Evolutionary conservation across 371 early-diverging fungal genomes (phyloP), one percentile per base, ranked within the genome.

Genomic region (Rhizomucor miehei): DNA sequence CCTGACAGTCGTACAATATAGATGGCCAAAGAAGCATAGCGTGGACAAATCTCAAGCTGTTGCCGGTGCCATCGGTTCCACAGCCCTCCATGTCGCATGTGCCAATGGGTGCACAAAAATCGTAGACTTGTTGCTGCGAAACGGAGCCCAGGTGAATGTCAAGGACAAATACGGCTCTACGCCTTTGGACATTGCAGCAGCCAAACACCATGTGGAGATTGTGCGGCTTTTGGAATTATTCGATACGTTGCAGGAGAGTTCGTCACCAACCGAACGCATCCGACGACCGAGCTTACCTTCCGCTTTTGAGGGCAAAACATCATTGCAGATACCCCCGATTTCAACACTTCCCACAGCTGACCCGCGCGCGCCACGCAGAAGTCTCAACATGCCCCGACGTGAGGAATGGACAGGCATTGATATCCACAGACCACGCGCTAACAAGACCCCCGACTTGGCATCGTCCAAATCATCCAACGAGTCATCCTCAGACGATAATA

Each of bases 21-120:
- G 69, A 44, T 65, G 66, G 67, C 59, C 67, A 21, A 66, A 63
- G 45, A 68, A 64, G 36, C 68, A 64, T 19, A 64, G 64, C 25
- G 54, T 56, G 17, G 68, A 68, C 45, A 61, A 63, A 53, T 60
- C 68, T 11, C 57, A 66, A 48, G 71, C 65, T 2, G 71, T 67
- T 10, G 67, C 71, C 36, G 78, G 78, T 2, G 78, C 81, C 17
- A 82, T 70, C 50, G 88, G 88, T 9, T 85, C 85, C 16, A 88
- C 89, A 2, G 84, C 89, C 6, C 58, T 89, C 17, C 89, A 89
- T 60, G 85, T 86, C 67, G 89, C 89, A 6, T 84, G 85, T 48
- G 89, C 89, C 14, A 86, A 86, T 57, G 82, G 84, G 13, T 83
- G 81, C 57, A 54, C 70, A 1, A 69, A 71, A 29, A 77, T 85